phyloP scores from a whole-genome alignment of 2,329 filamentous ascomycete species.

The Stachybotrys echinatus region DNA sequence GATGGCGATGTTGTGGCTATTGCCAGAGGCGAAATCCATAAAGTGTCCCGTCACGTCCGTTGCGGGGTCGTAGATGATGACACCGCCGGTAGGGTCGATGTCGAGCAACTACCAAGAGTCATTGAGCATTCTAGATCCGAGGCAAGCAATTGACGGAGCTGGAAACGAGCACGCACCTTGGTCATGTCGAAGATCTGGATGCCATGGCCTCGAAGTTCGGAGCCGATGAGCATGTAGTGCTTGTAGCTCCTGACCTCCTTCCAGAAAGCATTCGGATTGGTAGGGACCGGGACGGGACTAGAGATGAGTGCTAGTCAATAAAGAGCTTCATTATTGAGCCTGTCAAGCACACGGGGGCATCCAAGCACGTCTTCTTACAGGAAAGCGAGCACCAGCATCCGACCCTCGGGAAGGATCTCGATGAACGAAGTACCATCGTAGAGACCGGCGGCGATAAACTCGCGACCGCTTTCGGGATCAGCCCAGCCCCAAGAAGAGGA shows the following conservation, averaged over 20 bases:
- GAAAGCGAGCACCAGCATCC: neutral
- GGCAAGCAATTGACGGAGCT: too few relatives aligned
- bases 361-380: too few relatives aligned
- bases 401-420: conserved; percentile 27
- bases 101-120: too few relatives aligned
- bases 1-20: conserved; percentile 47
- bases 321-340: too few relatives aligned
- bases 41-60: conserved; percentile 30
- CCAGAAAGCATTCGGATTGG: conserved; percentile 33
- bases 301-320: too few relatives aligned
- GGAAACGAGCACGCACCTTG: too few relatives aligned
- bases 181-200: conserved; percentile 60
- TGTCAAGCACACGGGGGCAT: too few relatives aligned
- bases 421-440: conserved; percentile 44
- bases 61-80: conserved; percentile 22
- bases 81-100: conserved; percentile 32
- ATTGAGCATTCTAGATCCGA: too few relatives aligned
- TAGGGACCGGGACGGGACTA: conserved; percentile 38
- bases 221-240: conserved; percentile 32
- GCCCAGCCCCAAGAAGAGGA: conserved; percentile 42
- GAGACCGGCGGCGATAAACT: conserved; percentile 38
- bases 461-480: conserved; percentile 34
- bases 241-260: conserved; percentile 36
- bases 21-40: conserved; percentile 27
- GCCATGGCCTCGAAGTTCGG: conserved; percentile 43